Percentiles rank a stretch among this genome's conserved stretches.
phyloP scores from a whole-genome alignment of 768 basidiomycete species.

The Pleurotus djamor region DNA sequence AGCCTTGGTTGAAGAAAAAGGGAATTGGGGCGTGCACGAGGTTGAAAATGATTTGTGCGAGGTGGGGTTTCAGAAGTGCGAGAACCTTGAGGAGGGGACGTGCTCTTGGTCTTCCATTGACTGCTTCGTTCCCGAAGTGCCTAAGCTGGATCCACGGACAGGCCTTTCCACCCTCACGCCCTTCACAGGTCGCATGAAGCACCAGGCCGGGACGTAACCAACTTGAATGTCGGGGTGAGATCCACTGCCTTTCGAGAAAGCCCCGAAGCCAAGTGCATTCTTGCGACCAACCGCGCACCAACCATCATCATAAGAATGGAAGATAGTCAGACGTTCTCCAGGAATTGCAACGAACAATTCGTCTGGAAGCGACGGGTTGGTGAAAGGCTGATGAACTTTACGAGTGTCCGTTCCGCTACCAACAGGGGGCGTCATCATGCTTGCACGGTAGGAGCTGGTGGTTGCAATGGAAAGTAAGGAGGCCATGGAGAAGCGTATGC shows the following conservation, averaged over 20 bases:
- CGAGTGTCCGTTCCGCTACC: slow-evolving; percentile 30
- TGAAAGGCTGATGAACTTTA: slow-evolving; percentile 64
- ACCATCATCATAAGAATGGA: slow-evolving; percentile 74
- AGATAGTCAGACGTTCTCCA: slow-evolving; percentile 60
- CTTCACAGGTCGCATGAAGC: slow-evolving; percentile 62
- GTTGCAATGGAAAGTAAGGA: slow-evolving; percentile 28
- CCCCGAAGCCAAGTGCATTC: slow-evolving; percentile 14
- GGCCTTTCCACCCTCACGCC: slow-evolving; percentile 63
- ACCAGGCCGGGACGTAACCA: slow-evolving; percentile 77
- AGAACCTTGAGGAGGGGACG: slow-evolving; percentile 46
- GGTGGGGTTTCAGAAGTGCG: background rate
- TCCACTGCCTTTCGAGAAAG: slow-evolving; percentile 14
- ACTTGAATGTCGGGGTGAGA: slow-evolving; percentile 50
- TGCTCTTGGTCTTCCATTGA: slow-evolving; percentile 47
- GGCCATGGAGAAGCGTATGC: slow-evolving; percentile 38
- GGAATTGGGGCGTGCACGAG: background rate
- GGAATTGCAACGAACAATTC: slow-evolving; percentile 54
- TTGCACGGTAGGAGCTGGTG: slow-evolving; percentile 20
- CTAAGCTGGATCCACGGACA: slow-evolving; percentile 60
- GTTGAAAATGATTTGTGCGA: background rate
- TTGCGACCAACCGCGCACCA: slow-evolving; percentile 76
- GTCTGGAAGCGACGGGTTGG: slow-evolving; percentile 69
- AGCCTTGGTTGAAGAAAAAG: no score
- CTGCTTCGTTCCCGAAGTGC: slow-evolving; percentile 48
- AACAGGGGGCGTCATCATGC: slow-evolving; percentile 4